Evolutionary conservation across 1,139 yeast species (phyloP), one percentile per base, ranked within the genome.

Genomic region (Kodamaea fungicola): DNA sequence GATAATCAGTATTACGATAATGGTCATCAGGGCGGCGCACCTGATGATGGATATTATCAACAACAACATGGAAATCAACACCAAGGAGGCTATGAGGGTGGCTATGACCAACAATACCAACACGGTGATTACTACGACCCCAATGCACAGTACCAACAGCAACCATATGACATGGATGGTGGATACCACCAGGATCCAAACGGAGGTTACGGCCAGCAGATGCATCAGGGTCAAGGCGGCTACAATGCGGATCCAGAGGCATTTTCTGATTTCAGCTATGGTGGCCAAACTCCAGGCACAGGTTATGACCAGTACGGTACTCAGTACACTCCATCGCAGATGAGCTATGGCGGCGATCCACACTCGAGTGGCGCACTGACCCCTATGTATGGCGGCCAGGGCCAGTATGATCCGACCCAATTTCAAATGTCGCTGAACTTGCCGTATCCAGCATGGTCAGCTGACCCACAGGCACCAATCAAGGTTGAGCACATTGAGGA

Each of bases 401-500:
- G 74, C 30, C 76, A 64, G 43, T 80, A 83, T 55, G 94, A 85
- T 54, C 86, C 89, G 38, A 69, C 81, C 46, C 81, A 62, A 62
- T 77, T 67, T 58, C 81, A 66, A 61, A 71, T 68, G 73, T 59
- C 88, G 67, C 67, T 73, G n/a, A 70, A 64, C 52, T 67, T 71
- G 70, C 96, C 96, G 29, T 92, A 90, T 60, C 96, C 96, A 33
- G 95, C 97, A 25, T 92, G 97, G 96, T 83, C 94, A 12, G 86
- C 90, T 33, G 97, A 89, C 56, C 83, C 85, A 43, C 92, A 85
- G 61, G 58, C 81, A 44, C 97, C 95, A 49, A 63, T 70, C 44
- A 71, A 70, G 48, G 79, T 87, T 51, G 95, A 88, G 59, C 96
- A 88, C 62, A 88, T 94, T 54, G 94, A 86, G 65, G 95, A 85